Base-by-base conservation (phyloP, 2,329 filamentous ascomycete species). In the Lojkania enalia region DNA sequence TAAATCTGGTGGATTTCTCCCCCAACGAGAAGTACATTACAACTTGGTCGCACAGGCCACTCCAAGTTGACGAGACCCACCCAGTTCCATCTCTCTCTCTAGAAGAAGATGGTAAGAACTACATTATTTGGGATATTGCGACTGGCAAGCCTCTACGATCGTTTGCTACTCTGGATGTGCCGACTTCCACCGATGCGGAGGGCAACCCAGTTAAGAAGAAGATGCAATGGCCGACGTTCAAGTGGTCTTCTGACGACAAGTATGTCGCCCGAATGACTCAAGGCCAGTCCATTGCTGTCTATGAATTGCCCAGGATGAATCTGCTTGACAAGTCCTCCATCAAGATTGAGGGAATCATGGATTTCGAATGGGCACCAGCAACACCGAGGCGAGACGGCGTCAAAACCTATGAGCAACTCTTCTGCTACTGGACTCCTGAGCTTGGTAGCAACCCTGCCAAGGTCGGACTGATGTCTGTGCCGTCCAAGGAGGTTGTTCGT, bases 361-460 rank as follows among this genome's bases (percentile, higher is more conserved):
- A 99, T 73, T 99, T 99, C 67, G 94, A 99, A 71, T 99, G 94
- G 94, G 89, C 90, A 0, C 94, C 94, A 13, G 83, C 90, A 14
- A 88, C 83, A 11, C 84, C 88, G 9, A 83, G 84, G 66, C 85
- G 92, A 49, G 90, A 96, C 2, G 85, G 90, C 42, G 74, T 95
- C 73, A 96, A 95, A 80, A 83, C 78, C 4, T 95, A 96, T 71
- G 94, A 99, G 76, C 94, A 97, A 71, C 82, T 99, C 4, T 85
- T 99, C 74, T 95, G 88, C 77, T 99, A 91, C 83, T 99, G 94
- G 94, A 97, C 94, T 16, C 94, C 94, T 37, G 94, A 99, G 73
- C 89, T 97, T 53, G 92, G 91, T 67, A 96, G 90, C 79, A 97
- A 96, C 75, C 95, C 94, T 31, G 94, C 94, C 62, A 95, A 95